Base-by-base conservation (phyloP, 108 stramenopile genomes). In the Schizochytrium sp. region DNA sequence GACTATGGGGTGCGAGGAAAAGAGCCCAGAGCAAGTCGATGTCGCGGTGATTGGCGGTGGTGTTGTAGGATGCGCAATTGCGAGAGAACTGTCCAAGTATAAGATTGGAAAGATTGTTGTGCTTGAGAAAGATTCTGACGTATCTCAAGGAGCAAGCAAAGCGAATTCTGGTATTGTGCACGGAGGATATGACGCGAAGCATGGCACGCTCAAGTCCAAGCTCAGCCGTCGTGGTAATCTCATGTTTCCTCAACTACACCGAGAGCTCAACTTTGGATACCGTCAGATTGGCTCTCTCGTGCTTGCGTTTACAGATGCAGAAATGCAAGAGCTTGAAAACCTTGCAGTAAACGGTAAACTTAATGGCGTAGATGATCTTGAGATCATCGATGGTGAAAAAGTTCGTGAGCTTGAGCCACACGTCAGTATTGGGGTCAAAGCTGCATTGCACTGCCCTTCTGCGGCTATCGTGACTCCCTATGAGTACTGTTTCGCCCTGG, bases 161-260 rank as follows among this genome's bases (percentile, higher is more conserved):
- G 96, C 95, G 4, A 96, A 96, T 61, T 94, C 94, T 13, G 96
- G 96, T 3, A 96, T 96, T 72, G 96, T 96, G 46, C 96, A 96
- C 89, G 95, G 94, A 0, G 96, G 96, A 46, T 96, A 95, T 69
- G 96, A 96, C 83, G 96, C 95, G 64, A 95, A 93, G 61, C 96
- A 95, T 4, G 95, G 95, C 12, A 92, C 93, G 12, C 89, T 94
- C 53, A 93, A 91, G 15, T 94, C 95, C 72, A 95, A 95, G 88
- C 95, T 90, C 89, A 95, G 96, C 72, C 95, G 96, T 94, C 91
- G 72, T 28, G 96, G 96, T 13, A 96, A 96, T 87, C 96, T 95
- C 91, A 95, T 95, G 95, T 96, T 96, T 89, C 93, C 94, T 17
- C 90, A 95, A 50, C 91, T 96, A 5, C 95, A 96, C 69, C 58